Conservation (phyloP, 352 stramenopile genomes). For the Pythium aphanidermatum region DNA sequence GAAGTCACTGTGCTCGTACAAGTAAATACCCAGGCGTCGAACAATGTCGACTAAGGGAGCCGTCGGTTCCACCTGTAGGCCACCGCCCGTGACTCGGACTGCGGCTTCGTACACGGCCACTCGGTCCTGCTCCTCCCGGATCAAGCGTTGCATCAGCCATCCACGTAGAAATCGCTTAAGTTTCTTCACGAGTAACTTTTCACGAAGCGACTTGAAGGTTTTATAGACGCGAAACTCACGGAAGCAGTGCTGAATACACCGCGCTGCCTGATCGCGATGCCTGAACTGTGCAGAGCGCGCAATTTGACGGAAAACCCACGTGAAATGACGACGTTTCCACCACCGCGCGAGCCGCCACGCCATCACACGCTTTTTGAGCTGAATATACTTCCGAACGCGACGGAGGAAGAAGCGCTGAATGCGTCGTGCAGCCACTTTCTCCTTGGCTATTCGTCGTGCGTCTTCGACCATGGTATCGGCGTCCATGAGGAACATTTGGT, state of each 20-base stretch:
- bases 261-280: constrained; percentile 23
- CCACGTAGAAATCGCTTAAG: constrained; percentile 27
- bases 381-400: constrained; percentile 34
- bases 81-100: background rate
- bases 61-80: constrained; percentile 4
- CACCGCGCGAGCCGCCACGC: constrained; percentile 31
- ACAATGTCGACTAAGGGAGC: constrained; percentile 30
- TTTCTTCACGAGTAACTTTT: constrained; percentile 31
- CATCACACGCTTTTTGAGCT: constrained; percentile 47
- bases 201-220: constrained; percentile 22
- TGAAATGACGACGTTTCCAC: constrained; percentile 28
- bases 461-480: background rate
- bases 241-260: constrained; percentile 42
- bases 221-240: constrained; percentile 21
- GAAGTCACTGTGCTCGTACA: constrained; percentile 42
- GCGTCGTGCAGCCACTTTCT: constrained; percentile 20
- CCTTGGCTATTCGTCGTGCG: too few species aligned
- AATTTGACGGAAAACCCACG: constrained; percentile 23
- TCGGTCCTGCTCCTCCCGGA: constrained; percentile 35
- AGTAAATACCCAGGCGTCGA: constrained; percentile 26
- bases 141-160: constrained; percentile 40
- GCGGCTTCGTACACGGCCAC: constrained; percentile 22
- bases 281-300: constrained; percentile 4
- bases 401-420: constrained; percentile 51
- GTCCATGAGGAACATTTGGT: constrained; percentile 10